phyloP scores from a whole-genome alignment of 2,329 filamentous ascomycete genomes.

The Cercospora sp. region DNA sequence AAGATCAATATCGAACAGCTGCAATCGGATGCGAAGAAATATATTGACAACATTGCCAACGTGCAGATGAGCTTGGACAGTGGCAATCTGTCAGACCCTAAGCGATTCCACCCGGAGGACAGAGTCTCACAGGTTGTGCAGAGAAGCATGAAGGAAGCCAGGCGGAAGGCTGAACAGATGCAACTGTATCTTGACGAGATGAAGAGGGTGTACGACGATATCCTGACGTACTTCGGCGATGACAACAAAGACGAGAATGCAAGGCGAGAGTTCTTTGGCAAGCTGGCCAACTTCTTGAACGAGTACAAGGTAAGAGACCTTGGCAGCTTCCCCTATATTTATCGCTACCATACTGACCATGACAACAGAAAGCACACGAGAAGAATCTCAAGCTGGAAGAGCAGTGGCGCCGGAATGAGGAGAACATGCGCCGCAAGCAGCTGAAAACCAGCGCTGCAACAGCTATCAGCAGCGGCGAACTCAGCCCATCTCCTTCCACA shows the following conservation, averaged over 20 bases:
- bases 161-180: conserved; percentile 95
- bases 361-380: conserved; percentile 71
- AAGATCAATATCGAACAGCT: conserved; percentile 96
- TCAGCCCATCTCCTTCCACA: conserved; percentile 61
- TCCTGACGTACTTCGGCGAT: conserved; percentile 95
- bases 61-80: conserved; percentile 88
- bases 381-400: conserved; percentile 89
- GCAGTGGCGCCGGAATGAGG: conserved; percentile 78
- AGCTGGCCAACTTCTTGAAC: conserved; percentile 82
- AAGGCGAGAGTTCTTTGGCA: conserved; percentile 91
- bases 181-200: conserved; percentile 91
- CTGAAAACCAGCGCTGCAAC: conserved; percentile 54
- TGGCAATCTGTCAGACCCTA: conserved; percentile 91
- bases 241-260: conserved; percentile 88
- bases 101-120: conserved; percentile 97
- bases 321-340: not conserved
- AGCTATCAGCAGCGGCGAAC: conserved; percentile 35
- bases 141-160: conserved; percentile 91
- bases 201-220: conserved; percentile 86
- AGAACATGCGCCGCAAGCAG: conserved; percentile 85
- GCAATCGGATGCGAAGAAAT: conserved; percentile 80
- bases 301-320: conserved; percentile 75
- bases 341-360: conserved; percentile 13
- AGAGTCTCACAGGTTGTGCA: conserved; percentile 89
- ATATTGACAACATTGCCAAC: conserved; percentile 93